These are phyloP conservation scores for Ascochyta koolunga DNA, from an alignment of 2,329 filamentous ascomycete genomes.

Conservation along the genomic window DNA sequence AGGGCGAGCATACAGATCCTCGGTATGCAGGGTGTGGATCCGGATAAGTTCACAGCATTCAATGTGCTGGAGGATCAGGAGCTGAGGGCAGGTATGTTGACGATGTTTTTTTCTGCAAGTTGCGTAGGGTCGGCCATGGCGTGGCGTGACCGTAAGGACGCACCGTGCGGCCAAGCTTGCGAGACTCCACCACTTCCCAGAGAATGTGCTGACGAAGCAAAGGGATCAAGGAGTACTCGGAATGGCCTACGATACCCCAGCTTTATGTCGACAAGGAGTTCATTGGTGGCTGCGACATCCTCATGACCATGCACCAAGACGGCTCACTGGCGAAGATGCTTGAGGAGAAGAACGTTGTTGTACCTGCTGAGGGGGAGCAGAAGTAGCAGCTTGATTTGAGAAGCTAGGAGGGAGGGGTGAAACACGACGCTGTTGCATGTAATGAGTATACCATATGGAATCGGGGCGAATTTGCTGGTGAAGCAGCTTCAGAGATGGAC, in stretches of 20 bases:
- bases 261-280: slow-evolving; percentile 96
- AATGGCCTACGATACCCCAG: slow-evolving; percentile 98
- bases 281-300: slow-evolving; percentile 94
- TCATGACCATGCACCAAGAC: slow-evolving; percentile 96
- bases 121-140: neutral
- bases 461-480: neutral
- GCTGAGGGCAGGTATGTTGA: slow-evolving; percentile 71
- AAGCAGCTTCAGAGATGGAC: neutral
- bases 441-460: slow-evolving; percentile 9
- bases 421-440: neutral
- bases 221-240: slow-evolving; percentile 99
- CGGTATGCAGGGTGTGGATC: slow-evolving; percentile 92
- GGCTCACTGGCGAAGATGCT: slow-evolving; percentile 90
- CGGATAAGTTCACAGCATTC: slow-evolving; percentile 95
- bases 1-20: slow-evolving; percentile 93
- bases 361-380: slow-evolving; percentile 51
- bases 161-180: neutral
- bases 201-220: neutral
- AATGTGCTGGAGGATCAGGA: slow-evolving; percentile 94
- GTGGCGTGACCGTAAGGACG: neutral
- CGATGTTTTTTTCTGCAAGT: neutral
- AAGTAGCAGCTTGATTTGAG: slow-evolving; percentile 14
- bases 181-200: slow-evolving; percentile 12
- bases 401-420: neutral
- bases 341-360: slow-evolving; percentile 88